Conservation (phyloP, 1,284 basidiomycete genomes). For the Mycena sp. region DNA sequence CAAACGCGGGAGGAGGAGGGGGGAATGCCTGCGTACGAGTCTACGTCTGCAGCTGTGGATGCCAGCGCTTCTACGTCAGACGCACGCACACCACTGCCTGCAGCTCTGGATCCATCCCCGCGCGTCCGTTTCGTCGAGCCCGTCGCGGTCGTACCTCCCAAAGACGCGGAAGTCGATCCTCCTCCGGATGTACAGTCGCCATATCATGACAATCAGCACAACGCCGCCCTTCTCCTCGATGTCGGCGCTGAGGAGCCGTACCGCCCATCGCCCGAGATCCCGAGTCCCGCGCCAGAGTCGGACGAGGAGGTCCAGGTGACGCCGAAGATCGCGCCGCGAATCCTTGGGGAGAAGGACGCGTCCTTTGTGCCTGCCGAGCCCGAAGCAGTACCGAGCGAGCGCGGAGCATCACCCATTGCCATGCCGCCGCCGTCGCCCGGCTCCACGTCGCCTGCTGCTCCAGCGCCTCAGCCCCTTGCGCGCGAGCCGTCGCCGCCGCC, state of each 20-base stretch:
- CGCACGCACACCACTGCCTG: background rate
- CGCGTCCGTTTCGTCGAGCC: slow-evolving; percentile 10
- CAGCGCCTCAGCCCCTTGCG: too few relatives aligned
- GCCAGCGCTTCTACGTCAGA: background rate
- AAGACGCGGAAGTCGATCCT: background rate
- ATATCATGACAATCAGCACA: background rate
- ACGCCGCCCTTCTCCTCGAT: background rate
- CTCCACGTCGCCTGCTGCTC: too few relatives aligned
- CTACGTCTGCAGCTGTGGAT: background rate
- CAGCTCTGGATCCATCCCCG: background rate
- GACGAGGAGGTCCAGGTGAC: slow-evolving; percentile 1
- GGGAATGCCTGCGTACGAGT: background rate
- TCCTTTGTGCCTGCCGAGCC: background rate
- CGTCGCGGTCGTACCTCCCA: background rate
- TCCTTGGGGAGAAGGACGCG: background rate
- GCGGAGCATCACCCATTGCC: too few relatives aligned
- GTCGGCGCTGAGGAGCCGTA: slow-evolving; percentile 10
- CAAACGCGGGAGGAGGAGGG: background rate
- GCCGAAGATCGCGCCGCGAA: background rate
- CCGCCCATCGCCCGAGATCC: slow-evolving; percentile 6
- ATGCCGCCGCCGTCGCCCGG: too few relatives aligned
- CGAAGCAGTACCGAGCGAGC: background rate
- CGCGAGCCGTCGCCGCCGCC: too few relatives aligned
- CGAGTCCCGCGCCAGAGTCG: slow-evolving; percentile 2
- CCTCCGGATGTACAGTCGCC: background rate